Percentiles rank a stretch among this genome's conserved stretches.
phyloP scores from a whole-genome alignment of 805 yeast species.

The Nematodospora valgi region DNA sequence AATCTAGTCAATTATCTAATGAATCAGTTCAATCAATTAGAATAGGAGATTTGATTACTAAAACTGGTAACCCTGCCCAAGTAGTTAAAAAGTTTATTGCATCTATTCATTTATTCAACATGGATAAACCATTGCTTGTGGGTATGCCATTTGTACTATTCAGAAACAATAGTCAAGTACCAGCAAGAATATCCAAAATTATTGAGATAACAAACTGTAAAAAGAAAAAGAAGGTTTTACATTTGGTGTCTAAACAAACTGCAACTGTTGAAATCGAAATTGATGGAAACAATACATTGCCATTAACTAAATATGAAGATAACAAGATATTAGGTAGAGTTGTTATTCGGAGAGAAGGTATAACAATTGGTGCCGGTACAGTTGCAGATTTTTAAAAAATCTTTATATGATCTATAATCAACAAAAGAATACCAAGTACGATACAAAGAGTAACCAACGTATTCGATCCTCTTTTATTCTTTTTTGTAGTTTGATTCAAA shows the following conservation, averaged over 20 bases:
- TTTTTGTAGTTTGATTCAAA: conserved; percentile 61
- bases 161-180: conserved; percentile 68
- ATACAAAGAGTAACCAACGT: conserved; percentile 33
- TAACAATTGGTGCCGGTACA: conserved; percentile 64
- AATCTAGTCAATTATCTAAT: conserved; percentile 44
- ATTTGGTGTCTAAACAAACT: conserved; percentile 55
- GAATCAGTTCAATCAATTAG: conserved; percentile 54
- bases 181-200: conserved; percentile 60
- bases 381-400: conserved; percentile 25
- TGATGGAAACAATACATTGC: conserved; percentile 44
- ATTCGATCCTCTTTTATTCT: conserved; percentile 50
- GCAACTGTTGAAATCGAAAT: conserved; percentile 59
- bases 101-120: conserved; percentile 31
- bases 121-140: conserved; percentile 67
- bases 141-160: conserved; percentile 80
- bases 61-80: conserved; percentile 19
- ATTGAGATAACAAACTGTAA: conserved; percentile 21
- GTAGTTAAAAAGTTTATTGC: conserved; percentile 27
- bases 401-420: conserved; percentile 34
- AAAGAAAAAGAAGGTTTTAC: conserved; percentile 43
- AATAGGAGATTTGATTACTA: conserved; percentile 53
- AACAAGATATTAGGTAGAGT: conserved; percentile 59
- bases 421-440: conserved; percentile 30
- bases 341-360: conserved; percentile 67
- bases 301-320: conserved; percentile 47